A percentile compares a stretch with the other conserved stretches of the same genome.
Evolutionary conservation across 805 yeast genomes (phyloP).

Genomic region (Saccharomycopsis fermentans): DNA sequence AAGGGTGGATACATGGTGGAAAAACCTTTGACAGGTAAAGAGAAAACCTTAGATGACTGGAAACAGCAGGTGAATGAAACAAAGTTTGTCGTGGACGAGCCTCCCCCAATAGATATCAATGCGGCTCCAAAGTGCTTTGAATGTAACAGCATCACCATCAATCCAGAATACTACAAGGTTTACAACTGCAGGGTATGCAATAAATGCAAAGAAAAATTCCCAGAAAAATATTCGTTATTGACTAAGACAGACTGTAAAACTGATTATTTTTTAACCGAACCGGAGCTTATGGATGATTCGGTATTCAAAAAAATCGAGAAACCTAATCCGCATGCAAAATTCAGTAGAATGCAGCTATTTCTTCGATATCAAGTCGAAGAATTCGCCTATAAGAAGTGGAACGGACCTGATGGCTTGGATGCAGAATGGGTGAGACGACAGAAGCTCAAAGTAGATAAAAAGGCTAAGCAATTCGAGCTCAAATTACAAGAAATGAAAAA

Average conservation of each 20-base stretch:
- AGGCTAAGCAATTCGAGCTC: slow-evolving; percentile 71
- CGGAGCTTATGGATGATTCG: slow-evolving; percentile 66
- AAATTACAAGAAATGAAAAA: slow-evolving; percentile 80
- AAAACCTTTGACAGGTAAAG: slow-evolving; percentile 22
- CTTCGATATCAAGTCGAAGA: slow-evolving; percentile 88
- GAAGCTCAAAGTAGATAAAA: slow-evolving; percentile 53
- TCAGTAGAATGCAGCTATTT: slow-evolving; percentile 86
- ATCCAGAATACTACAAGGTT: slow-evolving; percentile 56
- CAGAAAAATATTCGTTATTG: slow-evolving; percentile 81
- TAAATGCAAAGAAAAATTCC: slow-evolving; percentile 56
- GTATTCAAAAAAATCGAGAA: slow-evolving; percentile 73
- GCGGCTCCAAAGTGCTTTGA: slow-evolving; percentile 77
- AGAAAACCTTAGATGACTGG: slow-evolving; percentile 44
- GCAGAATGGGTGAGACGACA: slow-evolving; percentile 87
- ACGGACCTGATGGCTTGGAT: slow-evolving; percentile 78
- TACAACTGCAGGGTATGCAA: slow-evolving; percentile 74
- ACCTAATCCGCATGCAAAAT: slow-evolving; percentile 91
- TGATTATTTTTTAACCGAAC: slow-evolving; percentile 88
- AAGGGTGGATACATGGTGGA: slow-evolving; percentile 73
- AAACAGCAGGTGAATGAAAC: slow-evolving; percentile 29
- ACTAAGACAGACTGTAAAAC: slow-evolving; percentile 94
- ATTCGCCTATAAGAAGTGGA: slow-evolving; percentile 91
- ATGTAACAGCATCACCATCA: slow-evolving; percentile 74
- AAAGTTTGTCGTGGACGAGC: slow-evolving; percentile 39
- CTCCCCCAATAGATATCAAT: slow-evolving; percentile 64